Conservation (phyloP, 2,329 filamentous ascomycete species). For the Cytospora piceicola region DNA sequence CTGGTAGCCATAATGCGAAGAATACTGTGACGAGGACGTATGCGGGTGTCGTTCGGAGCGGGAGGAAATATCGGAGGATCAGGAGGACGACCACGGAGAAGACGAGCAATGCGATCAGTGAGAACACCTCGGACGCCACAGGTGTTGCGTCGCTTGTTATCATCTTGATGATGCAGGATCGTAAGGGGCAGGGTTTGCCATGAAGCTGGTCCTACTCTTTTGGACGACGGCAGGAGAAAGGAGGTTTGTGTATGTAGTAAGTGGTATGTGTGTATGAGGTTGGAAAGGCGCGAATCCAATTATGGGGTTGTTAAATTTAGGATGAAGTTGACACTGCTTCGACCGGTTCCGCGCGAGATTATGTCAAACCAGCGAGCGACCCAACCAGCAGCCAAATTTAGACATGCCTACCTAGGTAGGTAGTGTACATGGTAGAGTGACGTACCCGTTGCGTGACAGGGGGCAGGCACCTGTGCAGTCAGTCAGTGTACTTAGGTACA, state of each 20-base stretch:
- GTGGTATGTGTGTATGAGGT: not conserved
- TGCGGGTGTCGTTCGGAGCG: slow-evolving; percentile 84
- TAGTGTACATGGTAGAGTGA: not conserved
- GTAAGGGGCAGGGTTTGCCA: slow-evolving; percentile 16
- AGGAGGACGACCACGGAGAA: slow-evolving; percentile 80
- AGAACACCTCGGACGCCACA: slow-evolving; percentile 80
- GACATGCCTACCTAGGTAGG: not conserved
- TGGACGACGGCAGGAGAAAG: slow-evolving; percentile 8
- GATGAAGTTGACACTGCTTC: slow-evolving; percentile 25
- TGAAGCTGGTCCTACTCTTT: slow-evolving; percentile 12
- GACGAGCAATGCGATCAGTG: slow-evolving; percentile 69
- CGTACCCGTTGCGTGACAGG: not conserved
- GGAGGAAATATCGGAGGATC: slow-evolving; percentile 86
- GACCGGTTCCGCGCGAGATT: slow-evolving; percentile 22
- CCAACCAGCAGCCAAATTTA: slow-evolving; percentile 14
- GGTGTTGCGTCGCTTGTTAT: slow-evolving; percentile 51
- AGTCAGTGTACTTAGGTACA: no score
- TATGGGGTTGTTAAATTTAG: slow-evolving; percentile 27
- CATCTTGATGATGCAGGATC: slow-evolving; percentile 29
- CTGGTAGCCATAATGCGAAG: slow-evolving; percentile 90
- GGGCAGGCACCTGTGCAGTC: no score
- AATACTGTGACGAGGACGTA: slow-evolving; percentile 93
- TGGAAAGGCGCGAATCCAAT: slow-evolving; percentile 19
- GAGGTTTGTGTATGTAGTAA: not conserved
- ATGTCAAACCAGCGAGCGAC: slow-evolving; percentile 17